phyloP scores from a whole-genome alignment of 164 flowering plant genomes.

The Annona cherimola region DNA sequence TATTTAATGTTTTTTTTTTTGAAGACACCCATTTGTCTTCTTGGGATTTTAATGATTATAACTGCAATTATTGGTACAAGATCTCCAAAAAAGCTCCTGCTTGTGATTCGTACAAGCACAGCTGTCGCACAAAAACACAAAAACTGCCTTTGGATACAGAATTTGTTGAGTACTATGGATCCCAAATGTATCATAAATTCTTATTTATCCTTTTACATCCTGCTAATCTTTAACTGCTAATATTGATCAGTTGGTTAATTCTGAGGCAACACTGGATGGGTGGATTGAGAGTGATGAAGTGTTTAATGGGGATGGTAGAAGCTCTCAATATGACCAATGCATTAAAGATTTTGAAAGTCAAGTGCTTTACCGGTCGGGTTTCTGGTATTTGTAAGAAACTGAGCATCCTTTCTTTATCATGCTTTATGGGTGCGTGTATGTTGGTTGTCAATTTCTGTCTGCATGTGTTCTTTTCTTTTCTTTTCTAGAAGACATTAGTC shows the following conservation, averaged over 20 bases:
- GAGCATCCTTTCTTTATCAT: slow-evolving; percentile 3
- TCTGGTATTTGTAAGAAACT: slow-evolving; percentile 58
- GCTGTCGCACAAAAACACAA: background rate
- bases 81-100: background rate
- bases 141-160: background rate
- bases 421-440: background rate
- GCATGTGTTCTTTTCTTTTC: background rate
- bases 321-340: slow-evolving; percentile 24
- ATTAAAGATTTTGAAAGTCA: slow-evolving; percentile 42
- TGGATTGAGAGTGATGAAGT: slow-evolving; percentile 23
- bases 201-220: background rate
- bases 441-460: background rate
- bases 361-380: slow-evolving; percentile 49
- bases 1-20: too few relatives aligned
- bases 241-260: slow-evolving; percentile 1
- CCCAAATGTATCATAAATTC: background rate
- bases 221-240: background rate
- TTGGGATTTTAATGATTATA: too few relatives aligned
- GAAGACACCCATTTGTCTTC: background rate
- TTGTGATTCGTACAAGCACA: background rate
- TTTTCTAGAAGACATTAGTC: background rate
- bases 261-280: slow-evolving; percentile 36
- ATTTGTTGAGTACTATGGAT: background rate
- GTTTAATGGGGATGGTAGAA: slow-evolving; percentile 23
- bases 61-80: background rate